These are phyloP conservation scores for Euphorbia corollata DNA, from an alignment of 441 rosid species.

Conservation along the genomic window DNA sequence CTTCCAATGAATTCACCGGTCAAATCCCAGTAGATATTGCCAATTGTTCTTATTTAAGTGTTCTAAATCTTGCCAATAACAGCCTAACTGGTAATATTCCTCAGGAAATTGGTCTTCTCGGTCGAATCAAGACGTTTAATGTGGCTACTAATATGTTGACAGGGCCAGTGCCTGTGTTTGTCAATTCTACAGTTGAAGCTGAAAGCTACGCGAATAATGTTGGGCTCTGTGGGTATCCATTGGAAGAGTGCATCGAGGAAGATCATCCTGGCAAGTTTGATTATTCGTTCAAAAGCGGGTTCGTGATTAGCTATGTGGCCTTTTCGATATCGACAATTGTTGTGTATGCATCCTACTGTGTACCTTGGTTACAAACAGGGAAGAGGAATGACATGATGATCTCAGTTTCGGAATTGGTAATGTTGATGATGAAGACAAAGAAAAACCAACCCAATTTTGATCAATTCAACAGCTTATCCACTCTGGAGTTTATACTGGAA, in stretches of 20 bases:
- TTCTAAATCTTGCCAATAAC: not conserved
- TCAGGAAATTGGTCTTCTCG: not conserved
- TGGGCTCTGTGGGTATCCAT: slow-evolving; percentile 1
- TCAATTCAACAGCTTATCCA: not conserved
- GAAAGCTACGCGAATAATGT: not conserved
- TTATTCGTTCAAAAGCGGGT: not conserved
- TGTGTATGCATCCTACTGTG: not conserved
- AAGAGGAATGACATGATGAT: not conserved
- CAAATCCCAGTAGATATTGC: slow-evolving; percentile 8
- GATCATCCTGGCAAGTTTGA: not conserved
- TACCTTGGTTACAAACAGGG: not conserved
- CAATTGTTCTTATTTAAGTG: not conserved
- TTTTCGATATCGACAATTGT: not conserved
- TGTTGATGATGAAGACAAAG: not conserved
- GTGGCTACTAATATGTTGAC: slow-evolving; percentile 1
- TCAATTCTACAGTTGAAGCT: too few relatives aligned
- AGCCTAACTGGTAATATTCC: slow-evolving; percentile 7
- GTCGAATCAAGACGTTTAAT: not conserved
- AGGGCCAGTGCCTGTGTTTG: slow-evolving; percentile 2
- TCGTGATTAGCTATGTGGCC: not conserved
- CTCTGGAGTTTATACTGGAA: not conserved
- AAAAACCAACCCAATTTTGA: not conserved
- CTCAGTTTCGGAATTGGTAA: not conserved
- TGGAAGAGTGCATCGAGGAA: not conserved
- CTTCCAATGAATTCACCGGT: not conserved